Evolutionary conservation across 176 grass and related monocot genomes (phyloP), one percentile per base, ranked within the genome.

Genomic region (Saccharum spontaneum): DNA sequence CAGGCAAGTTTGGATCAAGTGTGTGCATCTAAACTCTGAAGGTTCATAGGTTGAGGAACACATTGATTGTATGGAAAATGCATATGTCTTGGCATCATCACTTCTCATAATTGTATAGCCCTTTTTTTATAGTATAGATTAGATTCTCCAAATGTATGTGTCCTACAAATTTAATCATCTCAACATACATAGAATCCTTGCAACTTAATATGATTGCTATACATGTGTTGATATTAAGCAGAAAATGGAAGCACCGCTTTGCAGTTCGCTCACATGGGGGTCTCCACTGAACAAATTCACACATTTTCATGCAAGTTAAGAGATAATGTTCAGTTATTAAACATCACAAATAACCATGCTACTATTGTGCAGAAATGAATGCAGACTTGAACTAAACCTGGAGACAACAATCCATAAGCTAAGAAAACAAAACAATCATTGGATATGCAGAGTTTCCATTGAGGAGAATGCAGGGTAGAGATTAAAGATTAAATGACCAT

Each of bases 81-180:
- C 59, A n/a, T 64, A 41, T 3, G 54, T 57, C 49, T 76, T 16
- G 54, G 48, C 63, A 44, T 12, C 36, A 78, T 60, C 75, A 62
- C 9, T 63, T 79, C 13, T 59, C 66, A 79, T 79, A 63, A 57
- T 34, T 22, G 17, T 86, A 79, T 49, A 71, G 2, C 43, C 23
- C 43, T 17, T 10, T 49, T 72, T 17, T 8, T 30, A 31, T 28
- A 16, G 23, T 46, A 46, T 28, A 28, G 28, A 8, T 26, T 28
- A 45, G 7, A 17, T 8, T 73, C 41, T 28, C n/a, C 41, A 30
- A 36, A 68, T 34, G 15, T 17, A 36, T 36, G 13, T 34, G 26
- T 34, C 30, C 14, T 67, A 31, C 64, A 72, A 45, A n/a, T 45
- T 7, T 7, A 73, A 30, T 74, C 23, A 26, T 31, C 44, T 49